These are phyloP conservation scores for Ogataea dorogensis DNA, from an alignment of 805 yeast species.

Conservation along the genomic window DNA sequence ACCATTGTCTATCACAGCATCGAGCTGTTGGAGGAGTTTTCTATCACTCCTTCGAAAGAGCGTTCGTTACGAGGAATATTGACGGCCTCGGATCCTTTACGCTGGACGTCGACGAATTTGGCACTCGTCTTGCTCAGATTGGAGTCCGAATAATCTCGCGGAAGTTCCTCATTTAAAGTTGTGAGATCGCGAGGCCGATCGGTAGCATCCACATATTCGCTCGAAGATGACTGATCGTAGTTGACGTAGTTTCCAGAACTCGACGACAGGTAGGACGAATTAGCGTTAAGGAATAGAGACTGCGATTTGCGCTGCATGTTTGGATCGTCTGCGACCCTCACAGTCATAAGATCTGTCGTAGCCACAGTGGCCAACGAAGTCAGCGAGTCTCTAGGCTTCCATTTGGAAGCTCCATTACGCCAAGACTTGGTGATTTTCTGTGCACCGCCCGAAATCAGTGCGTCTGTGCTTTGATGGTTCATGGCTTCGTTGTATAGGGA, in stretches of 20 bases:
- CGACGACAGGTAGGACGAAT: slow-evolving; percentile 16
- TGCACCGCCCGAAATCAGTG: slow-evolving; percentile 30
- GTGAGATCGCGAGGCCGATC: slow-evolving; percentile 13
- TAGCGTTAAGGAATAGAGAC: slow-evolving; percentile 32
- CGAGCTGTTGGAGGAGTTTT: slow-evolving; percentile 16
- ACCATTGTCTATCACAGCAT: slow-evolving; percentile 11
- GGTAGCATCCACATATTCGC: slow-evolving; percentile 16
- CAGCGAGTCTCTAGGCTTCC: slow-evolving; percentile 61
- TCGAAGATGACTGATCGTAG: slow-evolving; percentile 13
- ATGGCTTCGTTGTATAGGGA: slow-evolving; percentile 39
- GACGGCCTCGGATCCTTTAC: slow-evolving; percentile 43
- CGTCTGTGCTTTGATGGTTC: slow-evolving; percentile 40
- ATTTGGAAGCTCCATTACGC: slow-evolving; percentile 46
- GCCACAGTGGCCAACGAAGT: slow-evolving; percentile 80
- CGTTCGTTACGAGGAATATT: slow-evolving; percentile 29
- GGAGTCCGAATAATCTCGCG: slow-evolving; percentile 15
- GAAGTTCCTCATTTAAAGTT: slow-evolving; percentile 16
- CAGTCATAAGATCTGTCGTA: slow-evolving; percentile 78
- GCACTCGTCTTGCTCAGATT: slow-evolving; percentile 30
- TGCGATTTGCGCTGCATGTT: slow-evolving; percentile 39
- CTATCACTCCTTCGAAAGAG: slow-evolving; percentile 25
- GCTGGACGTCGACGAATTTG: slow-evolving; percentile 47
- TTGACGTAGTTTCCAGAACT: slow-evolving; percentile 18
- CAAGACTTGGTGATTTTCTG: slow-evolving; percentile 53
- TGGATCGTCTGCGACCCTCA: slow-evolving; percentile 67